These are phyloP conservation scores for Vachellia pachyceras DNA, from an alignment of 306 rosid species.

Conservation along the genomic window DNA sequence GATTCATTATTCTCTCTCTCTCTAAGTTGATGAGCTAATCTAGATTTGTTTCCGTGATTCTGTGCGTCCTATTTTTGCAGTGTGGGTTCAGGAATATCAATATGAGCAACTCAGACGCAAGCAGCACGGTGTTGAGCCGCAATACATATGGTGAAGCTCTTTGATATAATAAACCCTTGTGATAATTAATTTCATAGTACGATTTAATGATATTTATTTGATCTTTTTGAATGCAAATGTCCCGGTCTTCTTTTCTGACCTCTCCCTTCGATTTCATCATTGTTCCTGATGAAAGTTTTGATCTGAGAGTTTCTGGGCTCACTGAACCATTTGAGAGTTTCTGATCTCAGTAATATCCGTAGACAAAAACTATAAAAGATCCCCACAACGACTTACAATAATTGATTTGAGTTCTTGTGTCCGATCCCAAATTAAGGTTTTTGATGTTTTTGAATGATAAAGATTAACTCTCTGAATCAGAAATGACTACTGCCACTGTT, in stretches of 20 bases:
- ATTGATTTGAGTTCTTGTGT: neutral
- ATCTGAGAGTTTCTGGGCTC: neutral
- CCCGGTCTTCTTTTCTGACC: neutral
- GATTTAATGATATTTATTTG: neutral
- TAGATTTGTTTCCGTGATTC: neutral
- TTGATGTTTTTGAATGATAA: neutral
- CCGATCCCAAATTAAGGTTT: neutral
- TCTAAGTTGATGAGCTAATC: neutral
- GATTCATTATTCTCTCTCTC: neutral
- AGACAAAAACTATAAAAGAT: neutral
- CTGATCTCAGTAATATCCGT: too few relatives aligned
- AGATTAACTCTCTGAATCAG: neutral
- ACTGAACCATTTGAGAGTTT: neutral
- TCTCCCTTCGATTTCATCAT: constrained; percentile 8
- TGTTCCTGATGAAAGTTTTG: neutral
- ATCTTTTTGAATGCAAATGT: neutral
- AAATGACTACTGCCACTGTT: neutral
- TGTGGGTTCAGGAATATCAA: neutral
- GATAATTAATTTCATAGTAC: neutral
- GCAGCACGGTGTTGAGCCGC: neutral
- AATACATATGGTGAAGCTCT: neutral
- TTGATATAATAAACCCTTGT: neutral
- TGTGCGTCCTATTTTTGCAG: neutral
- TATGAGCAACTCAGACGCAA: constrained; percentile 4
- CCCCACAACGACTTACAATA: neutral